Evolutionary conservation across 106 monocot genomes (phyloP), one percentile per base, ranked within the genome.

Genomic region (Apostasia shenzhenica): DNA sequence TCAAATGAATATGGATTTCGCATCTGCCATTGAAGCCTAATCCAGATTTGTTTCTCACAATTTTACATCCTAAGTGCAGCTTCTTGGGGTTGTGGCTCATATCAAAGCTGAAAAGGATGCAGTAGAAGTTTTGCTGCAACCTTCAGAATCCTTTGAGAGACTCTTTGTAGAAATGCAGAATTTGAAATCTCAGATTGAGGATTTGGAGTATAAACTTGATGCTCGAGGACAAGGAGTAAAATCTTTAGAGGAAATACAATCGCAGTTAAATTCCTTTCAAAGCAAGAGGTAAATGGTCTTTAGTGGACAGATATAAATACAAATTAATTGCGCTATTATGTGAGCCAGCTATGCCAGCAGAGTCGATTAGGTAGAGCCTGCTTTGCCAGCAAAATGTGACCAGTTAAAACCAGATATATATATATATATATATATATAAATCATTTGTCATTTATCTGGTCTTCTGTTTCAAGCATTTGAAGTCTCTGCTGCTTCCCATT

Each of bases 31-130:
- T 50, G 50, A 50, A 8, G 26, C 26, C 26, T 26, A 26, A 26
- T 26, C 26, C 26, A 26, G 26, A 26, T 4, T 65, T 65, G 5
- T 10, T 65, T 49, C 65, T 65, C 48, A 26, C 65, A 48, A 48
- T 8, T 48, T 48, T 8, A 65, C 48, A 48, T 48, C 26, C 60
- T 70, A 10, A 6, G 41, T 79, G 69, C 77, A 99, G 97, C 78
- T 99, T 71, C 55, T 92, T 12, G 89, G 83, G 14, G 85, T 99
- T 76, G 59, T 92, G 39, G 97, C 97, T 70, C 97, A 99, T 72
- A 78, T 93, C 68, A 87, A 88, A 62, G 56, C 92, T 59, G 97
- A 99, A 49, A 93, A 85, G 67, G 89, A 92, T 81, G 90, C 81
- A 2, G 73, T 93, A 44, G 90, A 93, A 80, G 81, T 52, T 67